Evolutionary conservation across 1,284 basidiomycete genomes (phyloP).

Genomic region (Leccinum fuscescens): DNA sequence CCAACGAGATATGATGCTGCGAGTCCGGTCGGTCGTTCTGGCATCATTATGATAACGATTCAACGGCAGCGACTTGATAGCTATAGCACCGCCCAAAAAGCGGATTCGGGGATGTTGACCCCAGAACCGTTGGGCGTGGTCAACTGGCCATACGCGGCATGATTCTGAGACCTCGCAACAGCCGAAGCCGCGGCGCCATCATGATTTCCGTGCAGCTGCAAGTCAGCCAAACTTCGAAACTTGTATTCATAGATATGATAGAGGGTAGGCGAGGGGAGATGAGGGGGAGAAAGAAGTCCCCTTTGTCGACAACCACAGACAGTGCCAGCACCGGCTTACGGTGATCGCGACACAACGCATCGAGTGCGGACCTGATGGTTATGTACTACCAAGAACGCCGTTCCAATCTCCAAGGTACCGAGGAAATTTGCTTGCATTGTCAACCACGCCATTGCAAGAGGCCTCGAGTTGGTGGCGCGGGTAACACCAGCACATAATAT

Average conservation of each 20-base stretch:
- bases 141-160: constrained; percentile 6
- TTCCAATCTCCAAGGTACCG: constrained; percentile 9
- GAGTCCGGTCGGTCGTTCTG: neutral
- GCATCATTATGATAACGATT: neutral
- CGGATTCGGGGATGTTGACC: constrained; percentile 8
- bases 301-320: neutral
- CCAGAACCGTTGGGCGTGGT: constrained; percentile 4
- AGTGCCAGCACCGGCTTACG: neutral
- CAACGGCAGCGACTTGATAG: neutral
- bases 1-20: neutral
- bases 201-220: neutral
- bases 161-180: constrained; percentile 10
- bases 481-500: neutral
- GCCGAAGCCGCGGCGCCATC: constrained; percentile 8
- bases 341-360: neutral
- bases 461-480: constrained; percentile 7
- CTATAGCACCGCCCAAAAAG: constrained; percentile 2
- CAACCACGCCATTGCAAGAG: neutral
- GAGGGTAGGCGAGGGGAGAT: neutral
- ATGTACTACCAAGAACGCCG: neutral
- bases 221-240: neutral
- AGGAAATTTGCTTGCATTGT: constrained; percentile 3
- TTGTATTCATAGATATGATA: neutral
- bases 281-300: constrained; percentile 6
- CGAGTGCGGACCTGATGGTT: constrained; percentile 1